Evolutionary conservation across 768 basidiomycete species (phyloP).

Genomic region (Scleroderma citrinum): DNA sequence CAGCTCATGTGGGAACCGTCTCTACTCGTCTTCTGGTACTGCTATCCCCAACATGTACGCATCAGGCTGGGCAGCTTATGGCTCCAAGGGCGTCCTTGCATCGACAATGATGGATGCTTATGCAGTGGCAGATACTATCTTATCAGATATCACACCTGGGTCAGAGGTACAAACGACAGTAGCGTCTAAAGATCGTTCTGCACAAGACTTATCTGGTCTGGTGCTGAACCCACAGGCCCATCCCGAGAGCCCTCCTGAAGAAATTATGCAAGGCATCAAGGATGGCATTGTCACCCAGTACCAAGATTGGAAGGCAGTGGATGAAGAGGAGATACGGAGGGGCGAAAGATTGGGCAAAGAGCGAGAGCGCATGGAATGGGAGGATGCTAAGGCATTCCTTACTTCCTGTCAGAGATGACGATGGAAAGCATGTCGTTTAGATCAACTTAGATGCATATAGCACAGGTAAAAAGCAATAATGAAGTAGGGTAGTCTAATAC

Average conservation of each 20-base stretch:
- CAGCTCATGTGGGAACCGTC: slow-evolving; percentile 45
- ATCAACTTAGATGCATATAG: slow-evolving; percentile 22
- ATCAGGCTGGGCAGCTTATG: slow-evolving; percentile 89
- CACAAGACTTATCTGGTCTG: slow-evolving; percentile 5
- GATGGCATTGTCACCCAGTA: slow-evolving; percentile 52
- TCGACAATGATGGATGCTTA: slow-evolving; percentile 93
- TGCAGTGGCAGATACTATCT: slow-evolving; percentile 63
- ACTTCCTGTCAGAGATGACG: neutral
- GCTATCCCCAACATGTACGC: slow-evolving; percentile 69
- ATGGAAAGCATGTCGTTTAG: no score
- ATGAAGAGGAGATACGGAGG: slow-evolving; percentile 61
- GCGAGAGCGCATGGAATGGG: slow-evolving; percentile 72
- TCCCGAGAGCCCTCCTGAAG: slow-evolving; percentile 42
- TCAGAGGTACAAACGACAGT: slow-evolving; percentile 9
- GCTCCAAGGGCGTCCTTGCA: slow-evolving; percentile 88
- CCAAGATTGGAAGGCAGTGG: slow-evolving; percentile 67
- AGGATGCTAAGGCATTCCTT: slow-evolving; percentile 39
- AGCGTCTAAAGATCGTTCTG: slow-evolving; percentile 3
- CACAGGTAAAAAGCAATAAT: slow-evolving; percentile 27
- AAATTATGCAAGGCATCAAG: slow-evolving; percentile 37
- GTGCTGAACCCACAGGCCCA: slow-evolving; percentile 34
- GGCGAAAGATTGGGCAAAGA: slow-evolving; percentile 60
- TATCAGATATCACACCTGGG: slow-evolving; percentile 46
- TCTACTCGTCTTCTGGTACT: slow-evolving; percentile 35
- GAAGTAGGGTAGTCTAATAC: slow-evolving; percentile 43